phyloP scores from a whole-genome alignment of 441 rosid genomes.

The Adansonia gregorii region DNA sequence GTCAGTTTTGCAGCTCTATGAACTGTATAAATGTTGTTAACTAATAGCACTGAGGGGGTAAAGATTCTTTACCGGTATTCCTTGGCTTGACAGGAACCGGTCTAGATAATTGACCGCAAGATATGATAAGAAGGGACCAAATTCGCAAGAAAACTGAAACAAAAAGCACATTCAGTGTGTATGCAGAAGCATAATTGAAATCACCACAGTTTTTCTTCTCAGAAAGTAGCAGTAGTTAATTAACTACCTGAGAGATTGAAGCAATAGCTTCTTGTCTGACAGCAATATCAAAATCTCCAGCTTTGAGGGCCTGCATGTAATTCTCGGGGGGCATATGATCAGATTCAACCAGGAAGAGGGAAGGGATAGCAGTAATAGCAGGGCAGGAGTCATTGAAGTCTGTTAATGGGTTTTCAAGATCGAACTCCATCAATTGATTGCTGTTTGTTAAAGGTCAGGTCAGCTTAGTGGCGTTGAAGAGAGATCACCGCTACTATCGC shows the following conservation, averaged over 20 bases:
- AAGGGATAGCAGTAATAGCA: conserved; percentile 18
- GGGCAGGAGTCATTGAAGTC: conserved; percentile 28
- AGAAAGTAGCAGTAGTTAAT: background rate
- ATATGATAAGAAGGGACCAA: conserved; percentile 53
- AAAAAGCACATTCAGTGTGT: background rate
- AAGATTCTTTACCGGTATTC: conserved; percentile 44
- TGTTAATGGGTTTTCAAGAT: conserved; percentile 62
- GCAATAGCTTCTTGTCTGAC: conserved; percentile 50
- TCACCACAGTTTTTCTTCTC: background rate
- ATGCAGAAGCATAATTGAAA: background rate
- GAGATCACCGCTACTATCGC: conserved; percentile 12
- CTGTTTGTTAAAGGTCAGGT: conserved; percentile 18
- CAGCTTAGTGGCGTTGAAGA: conserved; percentile 19
- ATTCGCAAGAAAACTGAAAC: conserved; percentile 41
- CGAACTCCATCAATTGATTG: conserved; percentile 52
- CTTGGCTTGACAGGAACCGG: conserved; percentile 62
- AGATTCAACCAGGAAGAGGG: conserved; percentile 53
- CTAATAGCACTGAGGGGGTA: background rate
- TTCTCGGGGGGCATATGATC: conserved; percentile 56
- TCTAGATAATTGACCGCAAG: conserved; percentile 80
- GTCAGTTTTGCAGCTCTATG: background rate
- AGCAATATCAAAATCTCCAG: conserved; percentile 40
- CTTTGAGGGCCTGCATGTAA: conserved; percentile 42
- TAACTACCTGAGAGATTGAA: conserved; percentile 47
- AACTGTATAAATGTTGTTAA: background rate